Evolutionary conservation across 75 land plant species (phyloP), one percentile per base, ranked within the genome.

Genomic region (Larix kaempferi): DNA sequence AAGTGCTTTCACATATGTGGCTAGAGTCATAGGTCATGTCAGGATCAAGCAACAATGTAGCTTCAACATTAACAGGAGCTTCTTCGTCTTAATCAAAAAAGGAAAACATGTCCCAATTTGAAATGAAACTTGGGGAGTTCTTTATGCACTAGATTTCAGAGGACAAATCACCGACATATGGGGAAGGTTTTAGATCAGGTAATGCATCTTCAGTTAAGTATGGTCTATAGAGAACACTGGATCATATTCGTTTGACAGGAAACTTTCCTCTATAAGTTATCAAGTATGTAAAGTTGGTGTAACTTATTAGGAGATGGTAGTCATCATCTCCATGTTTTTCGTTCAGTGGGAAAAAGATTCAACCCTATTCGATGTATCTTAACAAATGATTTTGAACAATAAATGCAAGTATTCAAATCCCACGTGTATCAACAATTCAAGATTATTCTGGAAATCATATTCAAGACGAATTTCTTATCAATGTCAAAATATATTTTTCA

Each of bases 1-100:
- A 94, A 76, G 94, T 94, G n/a, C 78, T 94, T 59, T 86, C 95
- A 25, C 82, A 90, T 63, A 86, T 92, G 87, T 94, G 97, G 97
- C 81, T 91, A 52, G 87, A 87, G 71, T 82, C 89, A 35, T 86
- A 87, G 80, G 80, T 89, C 14, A 66, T 84, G 78, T 27, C 83
- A 49, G 78, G 74, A 10, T 80, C 80, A 52, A 82, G 83, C n/a
- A 78, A 54, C 59, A 7, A 77, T 57, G 69, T 49, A 56, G 76
- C 83, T 80, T 83, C 85, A 44, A 80, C 83, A 49, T 86, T 86
- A 13, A 76, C 83, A 3, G 77, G 75, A 54, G 73, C 80, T 1
- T 71, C 90, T 69, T 49, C 73, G 0, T 52, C 74, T 15, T 52
- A 80, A 29, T 44, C 81, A 25, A 86, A 83, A 76, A 81, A 81